A percentile compares a stretch with the other conserved stretches of the same genome.
phyloP scores from a whole-genome alignment of 2,329 filamentous ascomycete species.

The Metarhizium anisopliae region DNA sequence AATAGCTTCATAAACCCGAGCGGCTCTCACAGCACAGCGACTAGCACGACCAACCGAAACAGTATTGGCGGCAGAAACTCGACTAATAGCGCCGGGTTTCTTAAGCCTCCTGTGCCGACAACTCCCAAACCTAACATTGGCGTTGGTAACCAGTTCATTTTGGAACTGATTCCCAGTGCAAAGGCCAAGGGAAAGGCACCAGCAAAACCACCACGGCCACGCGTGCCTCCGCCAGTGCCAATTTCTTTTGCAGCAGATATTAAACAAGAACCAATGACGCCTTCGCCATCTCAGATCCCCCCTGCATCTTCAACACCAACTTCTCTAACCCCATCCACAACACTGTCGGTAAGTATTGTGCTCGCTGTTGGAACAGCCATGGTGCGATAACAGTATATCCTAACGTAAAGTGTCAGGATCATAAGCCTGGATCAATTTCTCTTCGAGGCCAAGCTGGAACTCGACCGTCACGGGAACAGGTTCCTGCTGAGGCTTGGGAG shows the following conservation, averaged over 20 bases:
- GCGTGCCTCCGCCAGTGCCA: constrained; percentile 14
- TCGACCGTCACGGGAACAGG: constrained; percentile 32
- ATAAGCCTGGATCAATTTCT: constrained; percentile 19
- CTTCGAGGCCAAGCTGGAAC: constrained; percentile 21
- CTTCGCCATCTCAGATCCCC: constrained; percentile 15
- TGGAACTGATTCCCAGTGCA: constrained; percentile 24
- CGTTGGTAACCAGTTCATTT: constrained; percentile 24
- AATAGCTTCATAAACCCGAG: background rate
- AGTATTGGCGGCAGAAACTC: background rate
- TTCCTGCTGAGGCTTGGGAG: constrained; percentile 38
- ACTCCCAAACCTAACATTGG: constrained; percentile 29
- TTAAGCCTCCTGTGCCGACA: constrained; percentile 29
- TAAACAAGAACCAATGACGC: constrained; percentile 22
- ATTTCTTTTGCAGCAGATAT: constrained; percentile 16
- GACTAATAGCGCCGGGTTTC: constrained; percentile 15
- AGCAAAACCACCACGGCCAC: constrained; percentile 22
- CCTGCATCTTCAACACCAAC: constrained; percentile 13
- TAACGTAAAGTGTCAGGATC: constrained; percentile 12
- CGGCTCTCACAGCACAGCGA: background rate
- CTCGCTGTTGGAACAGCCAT: background rate
- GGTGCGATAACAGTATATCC: background rate
- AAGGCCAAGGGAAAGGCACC: constrained; percentile 26
- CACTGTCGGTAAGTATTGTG: constrained; percentile 16
- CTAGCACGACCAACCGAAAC: background rate
- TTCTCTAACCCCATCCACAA: background rate